Percentiles rank a stretch among this genome's conserved stretches.
These are phyloP conservation scores for Hymenochaete sp. DNA, from an alignment of 1,284 basidiomycete species.

Conservation along the genomic window DNA sequence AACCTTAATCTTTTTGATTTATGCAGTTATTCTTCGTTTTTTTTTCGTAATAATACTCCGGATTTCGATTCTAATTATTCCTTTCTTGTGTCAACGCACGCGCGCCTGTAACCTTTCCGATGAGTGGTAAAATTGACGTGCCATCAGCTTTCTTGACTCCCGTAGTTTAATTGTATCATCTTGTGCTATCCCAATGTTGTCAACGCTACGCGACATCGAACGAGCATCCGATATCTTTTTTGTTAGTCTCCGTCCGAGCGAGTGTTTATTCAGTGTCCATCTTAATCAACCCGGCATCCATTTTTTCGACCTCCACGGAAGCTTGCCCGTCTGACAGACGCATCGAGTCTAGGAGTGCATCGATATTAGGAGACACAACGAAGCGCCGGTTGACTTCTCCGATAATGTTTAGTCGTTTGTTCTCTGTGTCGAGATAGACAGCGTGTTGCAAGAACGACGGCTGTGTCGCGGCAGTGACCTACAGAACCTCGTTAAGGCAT, in stretches of 20 bases:
- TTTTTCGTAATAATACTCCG: too few species aligned
- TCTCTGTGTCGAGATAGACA: constrained; percentile 58
- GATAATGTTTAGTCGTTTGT: constrained; percentile 59
- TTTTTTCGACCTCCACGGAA: constrained; percentile 32
- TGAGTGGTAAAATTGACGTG: too few species aligned
- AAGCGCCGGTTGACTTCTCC: constrained; percentile 85
- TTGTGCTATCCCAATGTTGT: too few species aligned
- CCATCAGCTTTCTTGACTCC: too few species aligned
- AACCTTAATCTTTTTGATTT: too few species aligned
- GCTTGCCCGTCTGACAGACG: constrained; percentile 40
- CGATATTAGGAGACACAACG: constrained; percentile 79
- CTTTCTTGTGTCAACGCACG: too few species aligned
- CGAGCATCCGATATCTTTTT: not conserved
- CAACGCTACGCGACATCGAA: not conserved
- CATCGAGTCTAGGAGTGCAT: constrained; percentile 66
- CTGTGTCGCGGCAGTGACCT: constrained; percentile 81
- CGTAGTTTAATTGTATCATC: too few species aligned
- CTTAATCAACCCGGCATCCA: constrained; percentile 38
- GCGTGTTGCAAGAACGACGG: constrained; percentile 88
- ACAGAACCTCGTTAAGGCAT: constrained; percentile 15
- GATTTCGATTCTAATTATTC: too few species aligned
- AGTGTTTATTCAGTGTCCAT: constrained; percentile 52
- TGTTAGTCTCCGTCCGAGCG: constrained; percentile 2
- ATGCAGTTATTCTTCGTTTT: too few species aligned
- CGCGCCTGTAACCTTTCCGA: too few species aligned